Evolutionary conservation across 148 eudicot species (phyloP), one percentile per base, ranked within the genome.

Genomic region (Arbutus unedo): DNA sequence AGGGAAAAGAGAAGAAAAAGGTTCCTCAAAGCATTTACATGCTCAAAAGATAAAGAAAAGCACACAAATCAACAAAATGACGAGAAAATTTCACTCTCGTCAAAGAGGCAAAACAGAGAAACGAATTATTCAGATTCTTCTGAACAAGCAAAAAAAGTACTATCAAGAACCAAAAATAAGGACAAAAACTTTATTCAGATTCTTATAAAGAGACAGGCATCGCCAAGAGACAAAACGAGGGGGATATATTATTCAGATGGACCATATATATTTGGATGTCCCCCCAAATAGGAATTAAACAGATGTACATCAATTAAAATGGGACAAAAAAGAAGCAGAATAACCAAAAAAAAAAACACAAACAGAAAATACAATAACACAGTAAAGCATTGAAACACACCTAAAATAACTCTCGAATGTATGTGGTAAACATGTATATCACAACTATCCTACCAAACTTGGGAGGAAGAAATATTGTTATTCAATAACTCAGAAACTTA

Each of bases 221-320:
- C 77, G n/a, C 59, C 38, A 31, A 31, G 38, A 31, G 38, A 31
- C 38, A 31, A 81, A 81, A 79, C 68, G 45, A 23, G 6, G 48
- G 43, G 18, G 44, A 85, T 38, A 68, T 51, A 57, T 66, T 85
- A 87, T 81, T 79, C 81, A 74, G 88, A 87, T 89, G 83, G 88
- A 43, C 75, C 84, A 84, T 80, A 78, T 31, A 76, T 84, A 82
- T 76, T 60, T 72, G 64, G 49, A 31, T 31, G 38, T 31, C 38
- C 44, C 53, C 44, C 71, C 78, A 47, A 76, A 50, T 81, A 75
- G 41, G 5, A 48, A 64, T 16, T 15, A 16, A 54, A 77, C 56
- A 83, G 38, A 84, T 6, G 0, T 73, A 7, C 48, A 74, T 51
- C 78, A 76, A 53, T 18, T 31, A 31, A 82, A 50, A 49, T 60